Evolutionary conservation across 306 rosid genomes (phyloP), one percentile per base, ranked within the genome.

Genomic region (Gastrolobium bilobum): DNA sequence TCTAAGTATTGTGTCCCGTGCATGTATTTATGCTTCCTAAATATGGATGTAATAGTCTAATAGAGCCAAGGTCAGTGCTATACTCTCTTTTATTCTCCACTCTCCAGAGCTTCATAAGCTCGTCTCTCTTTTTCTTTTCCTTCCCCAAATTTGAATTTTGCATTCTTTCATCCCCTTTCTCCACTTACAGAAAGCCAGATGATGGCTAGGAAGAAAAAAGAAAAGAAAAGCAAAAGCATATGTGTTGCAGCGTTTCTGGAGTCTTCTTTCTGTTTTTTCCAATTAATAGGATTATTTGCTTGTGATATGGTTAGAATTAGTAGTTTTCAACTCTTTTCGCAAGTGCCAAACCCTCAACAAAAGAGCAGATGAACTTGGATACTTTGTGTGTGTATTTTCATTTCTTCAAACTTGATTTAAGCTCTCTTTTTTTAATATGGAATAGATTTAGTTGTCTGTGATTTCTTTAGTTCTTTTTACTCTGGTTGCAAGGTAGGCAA

Each of bases 401-500:
- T 5, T 40, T 66, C 11, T 53, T 51, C 46, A 38, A 43, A n/a
- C 39, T 20, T 37, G 52, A 61, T 4, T 62, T 10, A 7, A 46
- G 5, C 61, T 48, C 52, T 50, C 6, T 71, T 2, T 39, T 6
- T 46, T 10, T 31, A 29, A 26, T 38, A 48, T 35, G 3, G 7
- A 62, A 40, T 42, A 64, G 30, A 15, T 47, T 56, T 33, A 56
- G 50, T 34, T 68, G 37, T 46, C 38, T 56, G 37, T 33, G 29
- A 43, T 54, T 33, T 20, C 38, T 8, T 44, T 7, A 74, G 46
- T 59, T 31, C 44, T 7, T 74, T 58, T 42, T 7, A 54, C 61
- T 29, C 33, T 11, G 84, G 59, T 54, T 73, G 53, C 43, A 74
- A 39, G 76, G 40, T 29, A 33, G 52, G 29, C 10, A 31, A 63